Evolutionary conservation across 106 monocot genomes (phyloP).

Genomic region (Dendrobium huoshanense): DNA sequence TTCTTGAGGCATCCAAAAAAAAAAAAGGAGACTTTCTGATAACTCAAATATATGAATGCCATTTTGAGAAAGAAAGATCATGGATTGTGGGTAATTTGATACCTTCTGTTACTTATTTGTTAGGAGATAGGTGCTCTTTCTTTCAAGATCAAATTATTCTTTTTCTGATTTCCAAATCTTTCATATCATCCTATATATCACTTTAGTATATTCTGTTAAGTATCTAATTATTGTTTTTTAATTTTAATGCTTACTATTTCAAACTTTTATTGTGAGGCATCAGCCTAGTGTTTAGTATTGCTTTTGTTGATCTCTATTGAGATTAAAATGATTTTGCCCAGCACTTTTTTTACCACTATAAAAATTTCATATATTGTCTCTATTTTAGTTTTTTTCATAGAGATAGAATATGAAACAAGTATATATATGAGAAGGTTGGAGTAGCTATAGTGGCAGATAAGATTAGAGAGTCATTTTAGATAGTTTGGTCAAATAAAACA

Average conservation of each 20-base stretch:
- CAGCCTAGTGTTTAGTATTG: too few species aligned
- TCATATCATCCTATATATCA: background rate
- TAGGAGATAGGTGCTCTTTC: background rate
- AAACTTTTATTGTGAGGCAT: too few species aligned
- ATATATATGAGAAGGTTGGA: too few species aligned
- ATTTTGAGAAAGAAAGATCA: background rate
- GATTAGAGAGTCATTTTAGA: too few species aligned
- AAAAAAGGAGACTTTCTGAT: background rate
- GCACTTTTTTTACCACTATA: background rate
- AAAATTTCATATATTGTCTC: background rate
- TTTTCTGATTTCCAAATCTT: background rate
- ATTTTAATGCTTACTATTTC: background rate
- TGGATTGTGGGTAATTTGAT: background rate
- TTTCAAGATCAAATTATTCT: background rate
- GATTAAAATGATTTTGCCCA: background rate
- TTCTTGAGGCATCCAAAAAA: background rate
- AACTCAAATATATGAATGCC: background rate
- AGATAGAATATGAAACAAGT: too few species aligned
- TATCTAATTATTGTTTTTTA: background rate
- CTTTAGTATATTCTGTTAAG: background rate
- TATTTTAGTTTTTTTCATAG: background rate
- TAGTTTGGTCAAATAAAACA: too few species aligned
- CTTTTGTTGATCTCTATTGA: too few species aligned
- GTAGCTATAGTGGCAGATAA: too few species aligned
- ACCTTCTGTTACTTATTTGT: background rate